Evolutionary conservation across 164 flowering plant species (phyloP).

Genomic region (Piper betle): DNA sequence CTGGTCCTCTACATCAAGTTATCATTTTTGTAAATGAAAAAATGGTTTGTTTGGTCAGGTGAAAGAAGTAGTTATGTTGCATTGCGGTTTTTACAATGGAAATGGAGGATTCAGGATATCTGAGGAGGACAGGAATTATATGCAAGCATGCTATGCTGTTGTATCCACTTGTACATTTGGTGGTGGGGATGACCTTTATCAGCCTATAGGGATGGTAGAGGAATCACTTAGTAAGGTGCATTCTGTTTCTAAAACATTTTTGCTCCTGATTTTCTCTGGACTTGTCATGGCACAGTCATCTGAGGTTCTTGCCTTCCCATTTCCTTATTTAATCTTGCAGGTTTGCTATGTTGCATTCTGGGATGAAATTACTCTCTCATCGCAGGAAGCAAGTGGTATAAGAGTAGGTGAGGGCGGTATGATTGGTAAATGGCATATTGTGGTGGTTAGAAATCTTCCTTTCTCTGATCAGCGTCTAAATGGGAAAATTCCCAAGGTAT

Average conservation of each 20-base stretch:
- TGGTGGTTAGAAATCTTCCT: conserved; percentile 70
- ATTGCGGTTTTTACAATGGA: conserved; percentile 92
- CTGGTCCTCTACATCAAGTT: not conserved
- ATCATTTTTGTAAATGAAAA: conserved; percentile 10
- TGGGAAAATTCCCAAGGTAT: conserved; percentile 98
- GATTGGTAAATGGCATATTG: conserved; percentile 87
- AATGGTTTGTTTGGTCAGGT: conserved; percentile 36
- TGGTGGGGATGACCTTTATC: conserved; percentile 97
- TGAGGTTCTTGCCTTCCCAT: not conserved
- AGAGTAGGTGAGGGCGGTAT: conserved; percentile 44
- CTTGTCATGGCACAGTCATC: not conserved
- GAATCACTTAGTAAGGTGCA: conserved; percentile 63
- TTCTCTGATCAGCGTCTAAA: conserved; percentile 86
- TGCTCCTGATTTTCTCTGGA: not conserved
- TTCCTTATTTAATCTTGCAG: conserved; percentile 18
- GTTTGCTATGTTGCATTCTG: conserved; percentile 97
- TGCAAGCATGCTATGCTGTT: conserved; percentile 66
- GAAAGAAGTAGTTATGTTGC: conserved; percentile 44
- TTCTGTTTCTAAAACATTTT: not conserved
- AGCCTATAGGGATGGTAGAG: conserved; percentile 87
- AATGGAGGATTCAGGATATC: conserved; percentile 79
- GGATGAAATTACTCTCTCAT: conserved; percentile 73
- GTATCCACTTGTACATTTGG: conserved; percentile 98
- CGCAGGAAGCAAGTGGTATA: conserved; percentile 56
- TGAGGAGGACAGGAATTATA: conserved; percentile 53